phyloP scores from a whole-genome alignment of 768 basidiomycete genomes.

The Boletus vinaceobasis region DNA sequence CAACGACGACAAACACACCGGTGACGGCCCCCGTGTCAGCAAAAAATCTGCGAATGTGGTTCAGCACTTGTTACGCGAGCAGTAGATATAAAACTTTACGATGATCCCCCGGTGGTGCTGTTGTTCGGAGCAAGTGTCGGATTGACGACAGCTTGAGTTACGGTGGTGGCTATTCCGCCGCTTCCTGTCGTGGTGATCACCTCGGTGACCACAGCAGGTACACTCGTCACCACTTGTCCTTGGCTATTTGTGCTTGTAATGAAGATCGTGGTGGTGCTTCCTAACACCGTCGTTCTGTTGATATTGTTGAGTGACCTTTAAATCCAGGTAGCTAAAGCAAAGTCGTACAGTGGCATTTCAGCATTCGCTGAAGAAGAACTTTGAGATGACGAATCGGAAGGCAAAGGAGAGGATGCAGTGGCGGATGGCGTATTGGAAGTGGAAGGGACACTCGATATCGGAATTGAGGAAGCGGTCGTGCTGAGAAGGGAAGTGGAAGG shows the following conservation, averaged over 20 bases:
- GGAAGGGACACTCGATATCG: constrained; percentile 14
- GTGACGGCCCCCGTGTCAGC: constrained; percentile 85
- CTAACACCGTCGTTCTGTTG: constrained; percentile 49
- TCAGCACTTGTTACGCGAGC: constrained; percentile 1
- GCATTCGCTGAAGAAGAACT: neutral
- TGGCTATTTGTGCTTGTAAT: constrained; percentile 57
- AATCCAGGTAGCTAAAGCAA: constrained; percentile 8
- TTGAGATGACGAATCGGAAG: constrained; percentile 7
- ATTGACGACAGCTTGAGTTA: constrained; percentile 65
- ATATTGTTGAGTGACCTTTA: constrained; percentile 11
- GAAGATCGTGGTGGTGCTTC: constrained; percentile 49
- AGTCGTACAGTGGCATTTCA: constrained; percentile 25
- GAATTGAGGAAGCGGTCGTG: constrained; percentile 12
- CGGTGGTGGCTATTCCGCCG: constrained; percentile 51
- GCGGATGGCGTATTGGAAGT: constrained; percentile 14
- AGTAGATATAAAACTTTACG: constrained; percentile 39
- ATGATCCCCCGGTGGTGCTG: constrained; percentile 36
- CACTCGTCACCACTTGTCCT: constrained; percentile 46
- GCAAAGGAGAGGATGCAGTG: constrained; percentile 4
- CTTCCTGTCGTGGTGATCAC: constrained; percentile 51
- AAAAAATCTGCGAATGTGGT: constrained; percentile 64
- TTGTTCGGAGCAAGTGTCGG: constrained; percentile 63
- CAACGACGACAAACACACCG: constrained; percentile 88
- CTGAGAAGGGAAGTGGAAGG: constrained; percentile 1
- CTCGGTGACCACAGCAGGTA: constrained; percentile 58